Evolutionary conservation across 23 red algal genomes (phyloP).

Genomic region (Gracilaria caudata): DNA sequence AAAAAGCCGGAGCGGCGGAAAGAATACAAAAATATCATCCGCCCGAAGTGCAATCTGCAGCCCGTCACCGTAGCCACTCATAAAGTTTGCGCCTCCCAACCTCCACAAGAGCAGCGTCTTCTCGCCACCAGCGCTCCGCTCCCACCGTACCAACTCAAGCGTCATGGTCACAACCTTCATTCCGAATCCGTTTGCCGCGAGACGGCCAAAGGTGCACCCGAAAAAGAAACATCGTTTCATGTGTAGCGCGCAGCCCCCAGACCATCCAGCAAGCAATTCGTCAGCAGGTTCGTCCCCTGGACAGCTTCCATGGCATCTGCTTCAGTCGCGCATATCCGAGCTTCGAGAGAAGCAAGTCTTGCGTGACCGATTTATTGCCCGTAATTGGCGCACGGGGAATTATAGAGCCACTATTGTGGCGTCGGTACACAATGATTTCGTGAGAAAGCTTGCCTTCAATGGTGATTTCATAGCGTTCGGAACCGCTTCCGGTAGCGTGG

Average conservation of each 20-base stretch:
- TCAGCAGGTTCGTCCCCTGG: background rate
- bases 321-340: constrained; percentile 22
- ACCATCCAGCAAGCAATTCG: background rate
- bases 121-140: background rate
- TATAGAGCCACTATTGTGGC: constrained; percentile 44
- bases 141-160: background rate
- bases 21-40: background rate
- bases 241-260: constrained; percentile 13
- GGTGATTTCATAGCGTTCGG: constrained; percentile 60
- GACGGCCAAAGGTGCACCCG: background rate
- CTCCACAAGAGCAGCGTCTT: background rate
- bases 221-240: background rate
- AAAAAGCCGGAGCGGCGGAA: background rate
- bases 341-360: constrained; percentile 37
- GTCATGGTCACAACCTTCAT: constrained; percentile 23
- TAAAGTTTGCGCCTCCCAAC: background rate
- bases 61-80: too few relatives aligned
- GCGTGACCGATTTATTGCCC: constrained; percentile 27
- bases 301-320: constrained; percentile 39
- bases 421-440: constrained; percentile 43
- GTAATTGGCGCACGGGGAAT: constrained; percentile 49
- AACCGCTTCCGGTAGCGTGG: constrained; percentile 39
- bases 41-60: background rate
- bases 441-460: constrained; percentile 45
- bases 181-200: background rate